Evolutionary conservation across 371 early-diverging fungal species (phyloP).

Genomic region (Capniomyces stellatus): DNA sequence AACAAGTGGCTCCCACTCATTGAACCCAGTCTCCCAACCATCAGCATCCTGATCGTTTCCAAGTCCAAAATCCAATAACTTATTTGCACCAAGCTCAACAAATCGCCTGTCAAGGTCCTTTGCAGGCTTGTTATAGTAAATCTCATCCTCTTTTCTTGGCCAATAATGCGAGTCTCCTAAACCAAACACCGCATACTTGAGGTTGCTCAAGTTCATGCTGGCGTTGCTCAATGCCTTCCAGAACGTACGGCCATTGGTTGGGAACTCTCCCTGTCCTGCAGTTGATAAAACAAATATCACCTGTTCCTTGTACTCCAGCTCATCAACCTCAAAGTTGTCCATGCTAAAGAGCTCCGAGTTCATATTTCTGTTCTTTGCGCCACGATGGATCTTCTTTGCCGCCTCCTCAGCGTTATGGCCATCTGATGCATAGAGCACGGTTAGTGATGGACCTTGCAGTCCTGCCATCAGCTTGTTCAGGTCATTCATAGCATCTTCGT

Average conservation of each 20-base stretch:
- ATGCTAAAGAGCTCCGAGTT: constrained; percentile 49
- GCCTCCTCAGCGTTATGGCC: constrained; percentile 70
- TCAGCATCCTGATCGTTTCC: constrained; percentile 89
- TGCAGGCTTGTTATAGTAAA: constrained; percentile 78
- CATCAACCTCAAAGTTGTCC: constrained; percentile 67
- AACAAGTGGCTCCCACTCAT: constrained; percentile 54
- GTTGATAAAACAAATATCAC: constrained; percentile 63
- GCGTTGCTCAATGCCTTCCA: constrained; percentile 56
- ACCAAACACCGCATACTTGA: constrained; percentile 63
- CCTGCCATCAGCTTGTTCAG: constrained; percentile 42
- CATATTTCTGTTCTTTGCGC: constrained; percentile 61
- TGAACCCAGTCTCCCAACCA: constrained; percentile 66
- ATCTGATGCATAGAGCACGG: constrained; percentile 80
- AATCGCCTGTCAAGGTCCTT: constrained; percentile 67
- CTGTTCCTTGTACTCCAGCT: constrained; percentile 50
- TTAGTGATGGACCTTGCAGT: constrained; percentile 56
- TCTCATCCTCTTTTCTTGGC: constrained; percentile 75
- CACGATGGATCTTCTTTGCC: constrained; percentile 60
- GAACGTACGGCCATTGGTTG: constrained; percentile 70
- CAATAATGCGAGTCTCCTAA: constrained; percentile 90
- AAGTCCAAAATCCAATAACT: constrained; percentile 42
- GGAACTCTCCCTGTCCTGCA: constrained; percentile 92
- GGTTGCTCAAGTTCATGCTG: constrained; percentile 43
- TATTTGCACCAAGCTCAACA: constrained; percentile 47
- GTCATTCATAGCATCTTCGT: constrained; percentile 41